Evolutionary conservation across 2,329 filamentous ascomycete genomes (phyloP).

Genomic region (Sarocladiaceae sp.): DNA sequence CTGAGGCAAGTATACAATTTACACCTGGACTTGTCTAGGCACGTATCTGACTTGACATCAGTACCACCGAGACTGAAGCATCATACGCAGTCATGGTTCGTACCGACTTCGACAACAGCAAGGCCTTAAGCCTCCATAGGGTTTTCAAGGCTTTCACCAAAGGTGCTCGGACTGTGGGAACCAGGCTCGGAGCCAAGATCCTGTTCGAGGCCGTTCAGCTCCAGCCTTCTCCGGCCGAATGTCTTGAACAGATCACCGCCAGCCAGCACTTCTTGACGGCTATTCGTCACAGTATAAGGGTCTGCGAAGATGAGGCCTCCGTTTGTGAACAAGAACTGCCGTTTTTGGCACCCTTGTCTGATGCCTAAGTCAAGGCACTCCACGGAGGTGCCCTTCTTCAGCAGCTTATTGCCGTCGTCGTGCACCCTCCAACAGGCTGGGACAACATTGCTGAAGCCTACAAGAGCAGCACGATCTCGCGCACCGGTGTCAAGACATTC

Average conservation of each 20-base stretch:
- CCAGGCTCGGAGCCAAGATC: slow-evolving; percentile 16
- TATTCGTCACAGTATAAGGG: slow-evolving; percentile 19
- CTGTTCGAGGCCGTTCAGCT: slow-evolving; percentile 20
- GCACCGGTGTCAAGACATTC: slow-evolving; percentile 26
- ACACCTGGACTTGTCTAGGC: no score
- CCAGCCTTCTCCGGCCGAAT: slow-evolving; percentile 15
- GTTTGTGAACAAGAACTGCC: slow-evolving; percentile 23
- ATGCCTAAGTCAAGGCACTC: slow-evolving; percentile 39
- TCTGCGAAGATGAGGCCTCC: slow-evolving; percentile 20
- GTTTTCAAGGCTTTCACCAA: neutral
- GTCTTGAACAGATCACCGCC: slow-evolving; percentile 21
- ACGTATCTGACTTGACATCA: no score
- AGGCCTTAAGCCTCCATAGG: neutral
- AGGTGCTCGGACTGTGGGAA: neutral
- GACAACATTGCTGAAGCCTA: slow-evolving; percentile 32
- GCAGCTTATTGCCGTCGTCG: slow-evolving; percentile 37
- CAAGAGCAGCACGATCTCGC: slow-evolving; percentile 21
- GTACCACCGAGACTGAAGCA: no score
- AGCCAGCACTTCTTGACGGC: slow-evolving; percentile 16
- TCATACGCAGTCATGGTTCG: no score
- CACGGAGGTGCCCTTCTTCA: slow-evolving; percentile 43
- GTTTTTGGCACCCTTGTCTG: slow-evolving; percentile 32
- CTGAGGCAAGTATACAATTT: no score
- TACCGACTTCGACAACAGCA: neutral
- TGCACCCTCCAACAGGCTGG: slow-evolving; percentile 51